Evolutionary conservation across 2,329 filamentous ascomycete genomes (phyloP).

Genomic region (Colletotrichum tropicale): DNA sequence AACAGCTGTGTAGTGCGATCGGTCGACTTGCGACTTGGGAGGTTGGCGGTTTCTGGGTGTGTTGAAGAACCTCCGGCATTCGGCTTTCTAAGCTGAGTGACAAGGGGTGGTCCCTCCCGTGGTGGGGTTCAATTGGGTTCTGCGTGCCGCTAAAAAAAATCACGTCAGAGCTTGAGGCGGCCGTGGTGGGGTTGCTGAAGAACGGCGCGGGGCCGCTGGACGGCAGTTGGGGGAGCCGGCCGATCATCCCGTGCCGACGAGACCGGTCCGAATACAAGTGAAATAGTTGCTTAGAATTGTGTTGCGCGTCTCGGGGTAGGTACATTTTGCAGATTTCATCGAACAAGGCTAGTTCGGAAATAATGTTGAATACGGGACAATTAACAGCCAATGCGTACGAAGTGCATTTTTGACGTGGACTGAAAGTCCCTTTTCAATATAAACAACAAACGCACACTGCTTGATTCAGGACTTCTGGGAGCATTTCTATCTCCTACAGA

Average conservation of each 20-base stretch:
- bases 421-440: background rate
- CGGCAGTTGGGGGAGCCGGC: background rate
- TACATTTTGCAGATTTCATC: background rate
- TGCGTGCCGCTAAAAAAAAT: background rate
- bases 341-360: background rate
- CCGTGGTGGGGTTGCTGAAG: background rate
- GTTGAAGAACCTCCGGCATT: conserved; percentile 10
- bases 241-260: background rate
- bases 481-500: background rate
- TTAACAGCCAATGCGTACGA: background rate
- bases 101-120: background rate
- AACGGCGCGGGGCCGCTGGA: background rate
- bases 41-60: background rate
- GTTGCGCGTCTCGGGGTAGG: background rate
- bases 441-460: background rate
- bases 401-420: background rate
- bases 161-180: conserved; percentile 10
- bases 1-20: background rate
- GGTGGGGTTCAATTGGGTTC: conserved; percentile 18
- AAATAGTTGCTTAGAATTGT: background rate
- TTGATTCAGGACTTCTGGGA: too few species aligned
- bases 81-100: conserved; percentile 13
- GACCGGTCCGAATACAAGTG: background rate
- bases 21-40: background rate
- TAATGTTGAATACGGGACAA: background rate